Conservation (phyloP, 2,329 filamentous ascomycete species). For the Aureobasidium lini region DNA sequence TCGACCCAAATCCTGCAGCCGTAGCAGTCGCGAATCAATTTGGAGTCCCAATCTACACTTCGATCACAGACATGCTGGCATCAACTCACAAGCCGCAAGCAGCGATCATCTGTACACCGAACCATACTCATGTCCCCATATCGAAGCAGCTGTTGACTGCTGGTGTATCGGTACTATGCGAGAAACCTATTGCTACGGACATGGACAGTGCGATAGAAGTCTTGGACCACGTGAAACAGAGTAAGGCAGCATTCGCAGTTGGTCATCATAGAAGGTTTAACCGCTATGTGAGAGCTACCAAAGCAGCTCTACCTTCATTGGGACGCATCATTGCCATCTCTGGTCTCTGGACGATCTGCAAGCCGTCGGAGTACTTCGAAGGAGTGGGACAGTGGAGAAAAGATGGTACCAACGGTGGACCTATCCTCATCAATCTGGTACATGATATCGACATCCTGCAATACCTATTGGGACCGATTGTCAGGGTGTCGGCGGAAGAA, state of each 20-base stretch:
- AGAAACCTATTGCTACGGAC: neutral
- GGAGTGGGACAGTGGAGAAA: conserved; percentile 43
- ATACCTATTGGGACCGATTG: conserved; percentile 48
- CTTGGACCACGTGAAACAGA: conserved; percentile 27
- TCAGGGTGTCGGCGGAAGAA: conserved; percentile 44
- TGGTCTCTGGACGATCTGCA: conserved; percentile 48
- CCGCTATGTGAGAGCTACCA: conserved; percentile 45
- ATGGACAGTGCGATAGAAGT: neutral
- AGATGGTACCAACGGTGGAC: conserved; percentile 34
- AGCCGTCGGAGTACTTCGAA: conserved; percentile 46
- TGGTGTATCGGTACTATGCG: conserved; percentile 22
- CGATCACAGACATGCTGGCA: conserved; percentile 38
- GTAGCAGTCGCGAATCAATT: neutral
- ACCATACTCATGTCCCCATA: conserved; percentile 49
- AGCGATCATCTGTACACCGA: conserved; percentile 54
- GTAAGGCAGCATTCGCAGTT: conserved; percentile 41
- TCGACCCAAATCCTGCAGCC: neutral
- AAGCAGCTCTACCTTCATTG: conserved; percentile 37
- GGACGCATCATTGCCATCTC: conserved; percentile 46
- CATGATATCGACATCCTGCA: conserved; percentile 55
- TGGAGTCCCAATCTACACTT: conserved; percentile 22
- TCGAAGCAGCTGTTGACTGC: conserved; percentile 41
- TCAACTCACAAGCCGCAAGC: conserved; percentile 40
- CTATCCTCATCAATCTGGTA: conserved; percentile 52
- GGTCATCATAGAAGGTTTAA: conserved; percentile 57